Conservation (phyloP, 2,329 filamentous ascomycete genomes). For the Colletotrichum musae region DNA sequence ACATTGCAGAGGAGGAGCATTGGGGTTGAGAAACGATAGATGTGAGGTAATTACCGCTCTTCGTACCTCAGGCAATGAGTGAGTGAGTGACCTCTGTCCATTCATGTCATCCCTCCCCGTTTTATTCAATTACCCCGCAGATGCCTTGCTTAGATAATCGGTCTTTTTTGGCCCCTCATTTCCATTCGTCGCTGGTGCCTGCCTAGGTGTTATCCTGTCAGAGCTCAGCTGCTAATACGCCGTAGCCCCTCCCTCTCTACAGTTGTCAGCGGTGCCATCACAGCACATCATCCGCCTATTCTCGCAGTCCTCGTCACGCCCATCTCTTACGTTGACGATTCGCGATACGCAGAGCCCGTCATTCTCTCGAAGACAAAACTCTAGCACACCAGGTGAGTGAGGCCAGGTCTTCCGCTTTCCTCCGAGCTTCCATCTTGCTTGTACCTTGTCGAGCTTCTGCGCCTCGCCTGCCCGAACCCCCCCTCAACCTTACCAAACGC, state of each 20-base stretch:
- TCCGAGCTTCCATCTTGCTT: conserved; percentile 21
- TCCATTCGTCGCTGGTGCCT: neutral
- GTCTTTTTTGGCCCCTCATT: too few relatives aligned
- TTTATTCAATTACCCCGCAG: conserved; percentile 36
- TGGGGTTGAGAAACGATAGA: too few relatives aligned
- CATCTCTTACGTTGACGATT: conserved; percentile 7
- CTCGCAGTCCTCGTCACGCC: conserved; percentile 3
- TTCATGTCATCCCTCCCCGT: neutral
- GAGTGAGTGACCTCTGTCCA: neutral
- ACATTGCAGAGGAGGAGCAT: neutral
- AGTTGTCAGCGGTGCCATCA: conserved; percentile 16
- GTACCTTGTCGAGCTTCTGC: conserved; percentile 14
- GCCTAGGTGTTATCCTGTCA: conserved; percentile 1
- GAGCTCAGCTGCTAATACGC: conserved; percentile 2
- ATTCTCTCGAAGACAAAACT: too few relatives aligned
- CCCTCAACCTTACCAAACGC: conserved; percentile 6
- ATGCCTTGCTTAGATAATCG: neutral
- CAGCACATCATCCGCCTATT: conserved; percentile 3
- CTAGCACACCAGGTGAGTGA: neutral
- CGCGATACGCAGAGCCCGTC: too few relatives aligned
- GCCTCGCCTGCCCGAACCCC: conserved; percentile 9
- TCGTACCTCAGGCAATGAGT: neutral
- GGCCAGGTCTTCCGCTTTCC: conserved; percentile 15
- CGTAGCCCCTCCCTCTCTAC: conserved; percentile 15
- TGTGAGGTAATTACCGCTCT: neutral